Conservation (phyloP, 202 grass and related monocot genomes). For the Elaeis oleifera region DNA sequence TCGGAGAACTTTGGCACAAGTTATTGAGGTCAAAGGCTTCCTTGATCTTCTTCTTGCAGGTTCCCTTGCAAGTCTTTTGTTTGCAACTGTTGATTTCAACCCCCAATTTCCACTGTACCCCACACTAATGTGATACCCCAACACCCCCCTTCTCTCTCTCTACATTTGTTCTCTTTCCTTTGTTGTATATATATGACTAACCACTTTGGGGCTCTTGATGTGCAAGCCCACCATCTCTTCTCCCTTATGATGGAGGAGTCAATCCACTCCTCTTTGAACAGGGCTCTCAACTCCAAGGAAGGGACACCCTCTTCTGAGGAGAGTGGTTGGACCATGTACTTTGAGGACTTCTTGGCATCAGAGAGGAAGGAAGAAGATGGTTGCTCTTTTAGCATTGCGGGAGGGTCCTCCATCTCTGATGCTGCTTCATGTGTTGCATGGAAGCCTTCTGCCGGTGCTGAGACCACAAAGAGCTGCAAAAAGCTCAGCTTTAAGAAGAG, state of each 20-base stretch:
- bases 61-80: constrained; percentile 4
- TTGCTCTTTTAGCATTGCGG: constrained; percentile 6
- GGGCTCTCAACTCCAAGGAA: constrained; percentile 19
- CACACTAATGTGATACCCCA: constrained; percentile 9
- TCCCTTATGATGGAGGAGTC: constrained; percentile 47
- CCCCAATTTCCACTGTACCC: constrained; percentile 6
- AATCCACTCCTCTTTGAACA: constrained; percentile 27
- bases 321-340: constrained; percentile 77
- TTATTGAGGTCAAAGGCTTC: constrained; percentile 29
- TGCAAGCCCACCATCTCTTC: constrained; percentile 10
- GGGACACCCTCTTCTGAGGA: constrained; percentile 45
- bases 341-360: constrained; percentile 68
- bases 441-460: constrained; percentile 1
- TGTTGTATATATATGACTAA: constrained; percentile 15
- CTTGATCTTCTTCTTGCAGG: constrained; percentile 35
- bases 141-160: constrained; percentile 10
- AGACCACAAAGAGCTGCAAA: constrained; percentile 24
- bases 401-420: constrained; percentile 56
- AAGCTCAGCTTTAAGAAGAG: constrained; percentile 61
- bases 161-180: too few relatives aligned
- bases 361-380: constrained; percentile 44
- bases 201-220: constrained; percentile 10
- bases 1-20: constrained; percentile 6
- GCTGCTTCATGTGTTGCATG: constrained; percentile 38
- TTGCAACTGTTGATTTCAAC: not conserved